Conservation (phyloP, 208 protist species). For the Leishmania mexicana region DNA sequence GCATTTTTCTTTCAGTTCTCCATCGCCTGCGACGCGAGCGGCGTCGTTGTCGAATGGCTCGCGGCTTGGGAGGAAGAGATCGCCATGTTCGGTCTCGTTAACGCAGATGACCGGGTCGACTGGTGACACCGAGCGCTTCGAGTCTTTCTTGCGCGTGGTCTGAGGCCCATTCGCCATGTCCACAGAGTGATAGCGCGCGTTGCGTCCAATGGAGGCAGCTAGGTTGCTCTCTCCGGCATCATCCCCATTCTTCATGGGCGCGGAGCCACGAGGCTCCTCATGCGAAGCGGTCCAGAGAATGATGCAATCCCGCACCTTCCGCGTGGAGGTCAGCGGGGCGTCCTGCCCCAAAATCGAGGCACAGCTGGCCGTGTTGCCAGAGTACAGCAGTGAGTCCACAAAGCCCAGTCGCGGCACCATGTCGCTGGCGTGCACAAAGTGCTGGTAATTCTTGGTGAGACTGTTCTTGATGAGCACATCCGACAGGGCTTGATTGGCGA, state of each 20-base stretch:
- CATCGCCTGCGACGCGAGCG: constrained; percentile 1
- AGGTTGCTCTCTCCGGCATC: not conserved
- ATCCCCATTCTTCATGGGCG: not conserved
- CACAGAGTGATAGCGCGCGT: not conserved
- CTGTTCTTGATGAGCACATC: constrained; percentile 16
- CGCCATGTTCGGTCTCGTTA: constrained; percentile 10
- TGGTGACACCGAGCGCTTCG: not conserved
- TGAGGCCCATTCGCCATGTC: not conserved
- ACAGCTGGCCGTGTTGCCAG: constrained; percentile 28
- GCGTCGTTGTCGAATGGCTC: constrained; percentile 50
- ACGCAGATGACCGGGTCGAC: not conserved
- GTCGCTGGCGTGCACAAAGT: constrained; percentile 54
- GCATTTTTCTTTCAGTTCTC: not conserved
- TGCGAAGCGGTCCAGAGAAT: constrained; percentile 21
- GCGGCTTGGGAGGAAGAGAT: constrained; percentile 37
- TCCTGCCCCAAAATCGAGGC: constrained; percentile 11
- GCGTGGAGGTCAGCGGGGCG: not conserved
- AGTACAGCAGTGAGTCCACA: constrained; percentile 29
- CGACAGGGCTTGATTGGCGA: constrained; percentile 26
- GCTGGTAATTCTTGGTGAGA: constrained; percentile 33
- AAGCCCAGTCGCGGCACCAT: constrained; percentile 44
- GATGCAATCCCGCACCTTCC: constrained; percentile 24
- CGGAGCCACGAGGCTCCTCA: constrained; percentile 17
- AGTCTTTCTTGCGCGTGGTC: not conserved
- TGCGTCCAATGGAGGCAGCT: constrained; percentile 2